Base-by-base conservation (phyloP, 345 rosid genomes). In the Raphanus raphanistrum region DNA sequence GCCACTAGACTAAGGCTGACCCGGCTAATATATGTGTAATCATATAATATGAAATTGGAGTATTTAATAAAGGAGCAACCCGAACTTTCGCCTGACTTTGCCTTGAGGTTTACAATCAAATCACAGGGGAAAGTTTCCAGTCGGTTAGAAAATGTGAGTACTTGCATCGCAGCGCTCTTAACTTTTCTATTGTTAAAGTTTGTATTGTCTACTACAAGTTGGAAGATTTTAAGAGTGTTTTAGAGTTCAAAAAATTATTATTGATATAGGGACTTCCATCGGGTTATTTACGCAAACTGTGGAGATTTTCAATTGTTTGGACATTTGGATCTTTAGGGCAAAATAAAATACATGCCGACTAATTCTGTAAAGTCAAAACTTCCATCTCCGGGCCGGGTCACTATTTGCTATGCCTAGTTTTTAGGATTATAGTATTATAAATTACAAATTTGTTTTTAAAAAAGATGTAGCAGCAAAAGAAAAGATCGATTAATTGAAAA, bases 391-490 rank as follows among this genome's bases (percentile, higher is more conserved):
- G 21, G 21, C 21, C 21, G 21, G 21, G 21, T 21, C 21, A 21
- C 21, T 21, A 21, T 21, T 21, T 21, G 21, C 21, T 21, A 21
- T 21, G 21, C 21, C 21, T 21, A 41, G n/a, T 41, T 41, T 41
- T 45, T 45, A 45, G 16, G 54, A 13, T 41, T 41, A 4, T 0
- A 41, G 11, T 10, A 4, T 2, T 16, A 4, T 10, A 45, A 45
- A 45, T 10, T 1, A 50, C 0, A 50, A 50, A 5, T 6, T 52
- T 26, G 21, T 21, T 21, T 21, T 21, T 21, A 21, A 21, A 21
- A 21, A 21, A 21, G 21, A 63, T 77, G 76, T 78, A 26, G 76
- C 73, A 78, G 65, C 72, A 38, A 61, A 78, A 66, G 38, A 64
- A 77, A 66, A 41, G 41, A 72, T 6, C 38, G 25, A 28, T 21